Evolutionary conservation across 805 yeast genomes (phyloP).

Genomic region (Candida suzukii): DNA sequence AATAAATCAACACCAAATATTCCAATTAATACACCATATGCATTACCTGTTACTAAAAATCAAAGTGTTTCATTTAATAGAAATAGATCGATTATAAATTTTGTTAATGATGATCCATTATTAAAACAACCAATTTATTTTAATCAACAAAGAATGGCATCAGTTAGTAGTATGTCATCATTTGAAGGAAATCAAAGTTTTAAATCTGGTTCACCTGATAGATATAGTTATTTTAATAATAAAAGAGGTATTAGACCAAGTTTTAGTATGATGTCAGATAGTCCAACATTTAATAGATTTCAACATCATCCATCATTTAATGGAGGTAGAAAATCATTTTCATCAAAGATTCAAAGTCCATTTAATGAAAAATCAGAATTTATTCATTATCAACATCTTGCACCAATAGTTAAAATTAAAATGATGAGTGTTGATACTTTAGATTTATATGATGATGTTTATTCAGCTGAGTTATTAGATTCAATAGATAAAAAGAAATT

Average conservation of each 20-base stretch:
- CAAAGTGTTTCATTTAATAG: conserved; percentile 1
- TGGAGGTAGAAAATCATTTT: not conserved
- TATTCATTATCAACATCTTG: not conserved
- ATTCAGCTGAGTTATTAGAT: conserved; percentile 33
- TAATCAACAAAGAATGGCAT: conserved; percentile 3
- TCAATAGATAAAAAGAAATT: conserved; percentile 30
- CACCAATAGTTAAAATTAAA: conserved; percentile 34
- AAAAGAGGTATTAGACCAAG: conserved; percentile 19
- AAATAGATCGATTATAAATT: not conserved
- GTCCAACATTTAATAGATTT: conserved; percentile 6
- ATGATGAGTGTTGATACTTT: conserved; percentile 37
- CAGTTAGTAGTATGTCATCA: conserved; percentile 9
- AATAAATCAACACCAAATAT: conserved; percentile 22
- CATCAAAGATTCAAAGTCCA: not conserved
- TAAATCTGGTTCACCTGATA: conserved; percentile 23
- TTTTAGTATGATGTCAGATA: conserved; percentile 1
- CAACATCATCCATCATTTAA: not conserved
- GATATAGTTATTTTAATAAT: conserved; percentile 16
- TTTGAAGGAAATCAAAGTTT: conserved; percentile 7
- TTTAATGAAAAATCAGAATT: not conserved
- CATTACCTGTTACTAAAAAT: conserved; percentile 3
- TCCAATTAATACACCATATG: conserved; percentile 42
- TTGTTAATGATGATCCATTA: not conserved
- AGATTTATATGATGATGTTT: conserved; percentile 37
- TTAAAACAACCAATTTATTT: not conserved